Conservation (phyloP, 768 basidiomycete genomes). For the Boletus barrowsii region DNA sequence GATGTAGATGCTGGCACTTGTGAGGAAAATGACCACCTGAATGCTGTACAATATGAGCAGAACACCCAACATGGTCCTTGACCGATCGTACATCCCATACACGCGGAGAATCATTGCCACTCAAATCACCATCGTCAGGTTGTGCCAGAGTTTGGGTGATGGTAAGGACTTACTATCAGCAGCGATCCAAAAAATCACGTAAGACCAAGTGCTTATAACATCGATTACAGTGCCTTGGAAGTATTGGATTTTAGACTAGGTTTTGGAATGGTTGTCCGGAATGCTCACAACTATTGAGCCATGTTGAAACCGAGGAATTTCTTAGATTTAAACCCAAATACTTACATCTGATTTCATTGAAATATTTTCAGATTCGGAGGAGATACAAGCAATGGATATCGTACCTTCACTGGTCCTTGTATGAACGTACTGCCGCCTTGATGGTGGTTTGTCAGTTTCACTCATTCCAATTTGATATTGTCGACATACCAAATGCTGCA, state of each 20-base stretch:
- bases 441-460: neutral
- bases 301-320: neutral
- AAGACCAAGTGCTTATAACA: neutral
- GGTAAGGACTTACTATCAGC: too few species aligned
- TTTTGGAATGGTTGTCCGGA: neutral
- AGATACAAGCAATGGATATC: neutral
- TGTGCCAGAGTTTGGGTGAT: too few species aligned
- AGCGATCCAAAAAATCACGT: neutral
- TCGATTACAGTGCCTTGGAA: neutral
- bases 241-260: neutral
- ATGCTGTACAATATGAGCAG: too few species aligned
- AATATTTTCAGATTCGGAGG: too few species aligned
- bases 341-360: neutral
- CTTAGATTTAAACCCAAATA: neutral
- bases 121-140: too few species aligned
- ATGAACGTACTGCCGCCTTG: neutral
- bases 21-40: too few species aligned
- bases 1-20: too few species aligned
- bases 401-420: neutral
- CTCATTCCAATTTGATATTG: neutral
- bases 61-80: too few species aligned
- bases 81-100: too few species aligned
- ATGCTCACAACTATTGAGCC: neutral
- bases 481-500: neutral
- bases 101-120: too few species aligned